Evolutionary conservation across 495 filamentous ascomycete genomes (phyloP), one percentile per base, ranked within the genome.

Genomic region (Neurospora africana): DNA sequence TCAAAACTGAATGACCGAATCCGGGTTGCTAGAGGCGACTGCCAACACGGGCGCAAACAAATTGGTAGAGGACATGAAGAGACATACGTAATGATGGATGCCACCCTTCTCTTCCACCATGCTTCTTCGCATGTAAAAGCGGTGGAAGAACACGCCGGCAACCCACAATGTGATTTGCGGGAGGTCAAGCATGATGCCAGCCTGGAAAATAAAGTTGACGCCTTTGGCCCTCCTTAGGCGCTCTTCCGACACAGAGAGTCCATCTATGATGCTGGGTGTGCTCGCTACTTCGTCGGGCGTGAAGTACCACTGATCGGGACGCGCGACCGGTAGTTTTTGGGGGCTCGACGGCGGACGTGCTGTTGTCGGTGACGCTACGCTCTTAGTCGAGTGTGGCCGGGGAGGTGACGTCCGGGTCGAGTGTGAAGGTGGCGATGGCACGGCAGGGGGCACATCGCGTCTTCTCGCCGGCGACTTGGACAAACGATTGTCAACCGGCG

Each of bases 161-260:
- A 95, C 95, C 76, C 90, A 91, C 39, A 98, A 85, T 5, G 95
- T 98, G 58, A 94, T 87, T 78, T 97, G 94, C 21, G 95, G 94
- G 53, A 99, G 86, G 78, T 94, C 94, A 43, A 98, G 87, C 84
- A 97, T 88, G 71, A 98, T 92, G 73, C 95, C 95, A 69, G 94
- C 93, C 80, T 97, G 93, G 74, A 91, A 88, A 76, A 99, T 97
- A 84, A 99, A 99, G 79, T 97, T 95, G 73, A 96, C 90, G 58
- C 95, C 94, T 79, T 98, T 98, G 71, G 90, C 89, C 69, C 95
- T 90, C 68, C 90, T 85, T 67, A 91, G 85, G 43, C 91, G 85
- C 81, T 98, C 96, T 76, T 91, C 87, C 19, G 90, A 88, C 15
- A 89, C 83, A 2, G 88, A 76, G 75, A 98, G 87, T 41, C 94